A percentile compares a stretch with the other conserved stretches of the same genome.
Evolutionary conservation across 2,329 filamentous ascomycete genomes (phyloP).

Genomic region (Alternaria dauci): DNA sequence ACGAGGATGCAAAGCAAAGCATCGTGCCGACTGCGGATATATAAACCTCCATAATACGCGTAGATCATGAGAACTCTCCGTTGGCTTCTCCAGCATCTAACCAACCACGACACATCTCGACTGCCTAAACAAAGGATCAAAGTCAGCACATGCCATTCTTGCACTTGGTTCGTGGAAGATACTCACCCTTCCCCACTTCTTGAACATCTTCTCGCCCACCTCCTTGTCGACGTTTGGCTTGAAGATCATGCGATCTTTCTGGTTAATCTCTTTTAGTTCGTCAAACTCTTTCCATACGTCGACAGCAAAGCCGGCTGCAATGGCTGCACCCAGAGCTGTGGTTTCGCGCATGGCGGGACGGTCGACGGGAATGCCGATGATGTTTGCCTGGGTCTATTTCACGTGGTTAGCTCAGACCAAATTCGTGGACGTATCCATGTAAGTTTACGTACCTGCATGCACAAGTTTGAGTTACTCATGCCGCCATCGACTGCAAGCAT

Average conservation of each 20-base stretch:
- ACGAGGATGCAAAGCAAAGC: conserved; percentile 13
- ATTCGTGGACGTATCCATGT: neutral
- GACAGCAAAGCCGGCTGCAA: conserved; percentile 85
- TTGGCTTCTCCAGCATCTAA: conserved; percentile 55
- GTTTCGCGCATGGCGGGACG: conserved; percentile 90
- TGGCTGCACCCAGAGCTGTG: conserved; percentile 85
- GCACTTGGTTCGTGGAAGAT: neutral
- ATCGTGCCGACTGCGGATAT: conserved; percentile 34
- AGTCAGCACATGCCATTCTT: conserved; percentile 14
- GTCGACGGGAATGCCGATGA: conserved; percentile 83
- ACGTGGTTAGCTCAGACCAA: conserved; percentile 22
- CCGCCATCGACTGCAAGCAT: conserved; percentile 86
- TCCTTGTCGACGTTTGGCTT: conserved; percentile 68
- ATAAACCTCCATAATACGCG: conserved; percentile 34
- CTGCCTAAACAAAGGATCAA: conserved; percentile 56
- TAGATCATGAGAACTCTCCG: conserved; percentile 40
- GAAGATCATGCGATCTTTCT: conserved; percentile 73
- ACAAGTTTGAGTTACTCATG: conserved; percentile 86
- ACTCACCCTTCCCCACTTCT: conserved; percentile 69
- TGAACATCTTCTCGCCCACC: conserved; percentile 70
- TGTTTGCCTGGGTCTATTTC: conserved; percentile 76
- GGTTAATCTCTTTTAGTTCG: conserved; percentile 77
- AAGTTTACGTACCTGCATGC: conserved; percentile 70
- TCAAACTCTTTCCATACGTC: conserved; percentile 79
- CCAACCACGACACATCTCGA: conserved; percentile 82